phyloP scores from a whole-genome alignment of 345 rosid genomes.

The Turnera subulata region DNA sequence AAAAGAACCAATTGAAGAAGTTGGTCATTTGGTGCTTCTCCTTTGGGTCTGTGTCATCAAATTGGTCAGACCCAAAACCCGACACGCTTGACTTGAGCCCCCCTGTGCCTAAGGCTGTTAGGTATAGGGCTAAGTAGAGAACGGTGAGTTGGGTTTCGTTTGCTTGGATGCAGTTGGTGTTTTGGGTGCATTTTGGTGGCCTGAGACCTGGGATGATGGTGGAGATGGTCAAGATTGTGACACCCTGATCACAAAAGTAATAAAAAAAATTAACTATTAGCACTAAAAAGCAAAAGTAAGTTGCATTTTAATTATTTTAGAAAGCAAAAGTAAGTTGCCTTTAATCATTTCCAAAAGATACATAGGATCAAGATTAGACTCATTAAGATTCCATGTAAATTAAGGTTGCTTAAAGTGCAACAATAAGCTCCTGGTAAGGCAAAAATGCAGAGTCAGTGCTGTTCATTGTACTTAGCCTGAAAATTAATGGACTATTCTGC shows the following conservation, averaged over 20 bases:
- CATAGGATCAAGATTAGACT: no score
- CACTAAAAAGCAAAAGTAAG: background rate
- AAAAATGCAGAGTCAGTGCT: no score
- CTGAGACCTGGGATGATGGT: conserved; percentile 70
- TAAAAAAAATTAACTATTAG: background rate
- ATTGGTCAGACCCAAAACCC: conserved; percentile 94
- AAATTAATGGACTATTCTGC: no score
- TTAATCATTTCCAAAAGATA: no score
- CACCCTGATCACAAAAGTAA: conserved; percentile 50
- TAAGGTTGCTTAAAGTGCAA: no score
- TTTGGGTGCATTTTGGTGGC: conserved; percentile 65
- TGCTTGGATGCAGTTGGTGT: conserved; percentile 53
- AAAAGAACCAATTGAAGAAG: conserved; percentile 96
- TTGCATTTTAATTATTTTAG: background rate
- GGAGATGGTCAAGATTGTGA: conserved; percentile 73
- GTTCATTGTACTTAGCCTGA: no score
- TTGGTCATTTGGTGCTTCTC: conserved; percentile 64
- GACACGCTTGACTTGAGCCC: conserved; percentile 96
- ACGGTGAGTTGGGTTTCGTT: conserved; percentile 53
- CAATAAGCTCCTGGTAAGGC: no score
- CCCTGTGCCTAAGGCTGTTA: conserved; percentile 88
- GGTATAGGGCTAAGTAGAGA: conserved; percentile 71
- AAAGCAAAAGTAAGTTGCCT: no score
- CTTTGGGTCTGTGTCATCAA: conserved; percentile 60
- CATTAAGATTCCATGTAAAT: no score